Conservation (phyloP, 805 yeast genomes). For the Wickerhamomyces xylosicus region DNA sequence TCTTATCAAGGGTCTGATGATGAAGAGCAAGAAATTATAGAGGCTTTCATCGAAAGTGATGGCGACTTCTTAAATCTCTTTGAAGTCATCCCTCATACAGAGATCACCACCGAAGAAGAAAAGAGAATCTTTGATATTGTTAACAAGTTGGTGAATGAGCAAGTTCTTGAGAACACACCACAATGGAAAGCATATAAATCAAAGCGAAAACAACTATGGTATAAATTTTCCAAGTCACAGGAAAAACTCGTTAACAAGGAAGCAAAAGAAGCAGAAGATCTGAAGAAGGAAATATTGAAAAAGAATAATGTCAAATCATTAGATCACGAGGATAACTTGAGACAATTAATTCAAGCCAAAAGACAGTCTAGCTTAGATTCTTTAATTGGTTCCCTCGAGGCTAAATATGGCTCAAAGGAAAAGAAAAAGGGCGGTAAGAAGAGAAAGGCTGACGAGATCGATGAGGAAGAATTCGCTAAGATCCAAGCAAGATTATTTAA, state of each 20-base stretch:
- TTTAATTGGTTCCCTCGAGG: constrained; percentile 36
- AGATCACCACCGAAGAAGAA: constrained; percentile 49
- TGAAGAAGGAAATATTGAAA: constrained; percentile 29
- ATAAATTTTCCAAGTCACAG: constrained; percentile 36
- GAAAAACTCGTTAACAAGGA: constrained; percentile 33
- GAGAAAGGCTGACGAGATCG: constrained; percentile 23
- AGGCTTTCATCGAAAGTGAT: constrained; percentile 41
- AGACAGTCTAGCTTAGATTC: constrained; percentile 33
- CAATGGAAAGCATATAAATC: constrained; percentile 43
- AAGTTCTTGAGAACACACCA: constrained; percentile 26
- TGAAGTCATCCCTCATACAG: constrained; percentile 72
- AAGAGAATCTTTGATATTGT: constrained; percentile 46
- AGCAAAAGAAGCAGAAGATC: constrained; percentile 49
- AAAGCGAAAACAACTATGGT: constrained; percentile 36
- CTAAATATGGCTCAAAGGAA: constrained; percentile 33
- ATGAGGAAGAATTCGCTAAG: constrained; percentile 40
- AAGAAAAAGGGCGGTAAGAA: constrained; percentile 22
- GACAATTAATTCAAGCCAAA: constrained; percentile 38
- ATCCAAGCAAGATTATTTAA: constrained; percentile 30
- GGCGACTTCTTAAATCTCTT: constrained; percentile 67
- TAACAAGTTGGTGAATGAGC: constrained; percentile 29
- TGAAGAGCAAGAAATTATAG: constrained; percentile 52
- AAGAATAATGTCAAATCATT: constrained; percentile 17
- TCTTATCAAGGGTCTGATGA: constrained; percentile 55
- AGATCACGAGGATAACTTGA: constrained; percentile 30